These are phyloP conservation scores for Malus orientalis DNA, from an alignment of 306 rosid genomes.

Conservation along the genomic window DNA sequence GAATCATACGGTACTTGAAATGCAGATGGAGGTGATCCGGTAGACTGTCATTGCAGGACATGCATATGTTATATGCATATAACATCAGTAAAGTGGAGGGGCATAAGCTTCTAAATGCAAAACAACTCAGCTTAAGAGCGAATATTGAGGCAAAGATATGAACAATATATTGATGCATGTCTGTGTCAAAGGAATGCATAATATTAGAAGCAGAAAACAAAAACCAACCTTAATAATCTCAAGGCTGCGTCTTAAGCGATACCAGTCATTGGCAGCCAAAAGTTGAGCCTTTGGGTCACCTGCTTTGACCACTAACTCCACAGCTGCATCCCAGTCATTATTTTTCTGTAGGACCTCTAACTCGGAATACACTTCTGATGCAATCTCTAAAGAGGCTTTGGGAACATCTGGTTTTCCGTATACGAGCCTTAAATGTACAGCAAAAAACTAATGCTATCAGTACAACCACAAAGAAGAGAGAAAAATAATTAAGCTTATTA, in stretches of 20 bases:
- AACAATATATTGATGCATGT: not conserved
- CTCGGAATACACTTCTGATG: slow-evolving; percentile 54
- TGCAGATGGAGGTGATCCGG: slow-evolving; percentile 98
- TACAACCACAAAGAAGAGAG: not conserved
- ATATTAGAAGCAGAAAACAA: slow-evolving; percentile 8
- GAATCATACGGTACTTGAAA: slow-evolving; percentile 76
- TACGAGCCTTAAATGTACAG: slow-evolving; percentile 49
- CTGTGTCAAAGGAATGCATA: not conserved
- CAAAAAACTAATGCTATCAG: not conserved
- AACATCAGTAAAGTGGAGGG: not conserved
- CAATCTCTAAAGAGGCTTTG: slow-evolving; percentile 52
- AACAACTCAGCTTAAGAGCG: not conserved
- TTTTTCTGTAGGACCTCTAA: slow-evolving; percentile 54
- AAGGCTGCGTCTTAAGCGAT: slow-evolving; percentile 73
- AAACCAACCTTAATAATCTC: slow-evolving; percentile 74
- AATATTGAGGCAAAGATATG: not conserved
- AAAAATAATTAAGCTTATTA: not conserved
- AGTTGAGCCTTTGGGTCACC: slow-evolving; percentile 73
- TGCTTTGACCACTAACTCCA: slow-evolving; percentile 77
- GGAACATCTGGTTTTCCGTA: slow-evolving; percentile 98
- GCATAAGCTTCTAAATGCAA: not conserved
- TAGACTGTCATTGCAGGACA: slow-evolving; percentile 69
- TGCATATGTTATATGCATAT: not conserved
- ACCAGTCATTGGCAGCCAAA: slow-evolving; percentile 74
- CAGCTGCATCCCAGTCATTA: slow-evolving; percentile 77